phyloP scores from a whole-genome alignment of 306 rosid species.

The Inga oerstediana region DNA sequence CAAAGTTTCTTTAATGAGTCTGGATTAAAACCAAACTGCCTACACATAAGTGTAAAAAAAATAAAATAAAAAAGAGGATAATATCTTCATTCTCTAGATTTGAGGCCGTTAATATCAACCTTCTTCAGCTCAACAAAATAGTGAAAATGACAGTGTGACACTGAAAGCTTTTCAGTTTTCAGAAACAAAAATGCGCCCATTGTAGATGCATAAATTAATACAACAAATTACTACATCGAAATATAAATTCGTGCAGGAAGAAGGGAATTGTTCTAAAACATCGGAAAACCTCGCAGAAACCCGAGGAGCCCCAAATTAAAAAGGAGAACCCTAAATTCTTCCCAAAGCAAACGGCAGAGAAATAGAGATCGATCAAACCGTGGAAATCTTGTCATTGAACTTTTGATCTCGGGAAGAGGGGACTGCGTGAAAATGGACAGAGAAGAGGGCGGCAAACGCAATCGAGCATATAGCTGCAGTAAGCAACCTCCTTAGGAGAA shows the following conservation, averaged over 20 bases:
- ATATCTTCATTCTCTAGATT: background rate
- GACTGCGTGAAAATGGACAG: conserved; percentile 60
- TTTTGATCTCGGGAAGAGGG: conserved; percentile 58
- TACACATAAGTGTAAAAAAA: conserved; percentile 9
- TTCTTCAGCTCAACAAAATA: conserved; percentile 33
- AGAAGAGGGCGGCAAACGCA: conserved; percentile 57
- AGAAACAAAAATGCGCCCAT: conserved; percentile 15
- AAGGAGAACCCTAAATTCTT: conserved; percentile 31
- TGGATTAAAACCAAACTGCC: background rate
- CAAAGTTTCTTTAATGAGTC: conserved; percentile 13
- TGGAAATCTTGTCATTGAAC: conserved; percentile 69
- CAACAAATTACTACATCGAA: background rate
- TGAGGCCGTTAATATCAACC: conserved; percentile 12
- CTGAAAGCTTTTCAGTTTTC: background rate
- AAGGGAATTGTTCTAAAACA: conserved; percentile 1
- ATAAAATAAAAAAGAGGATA: background rate
- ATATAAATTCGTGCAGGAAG: background rate
- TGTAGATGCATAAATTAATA: background rate
- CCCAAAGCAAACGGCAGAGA: background rate
- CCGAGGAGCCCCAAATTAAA: background rate
- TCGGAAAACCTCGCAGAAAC: conserved; percentile 10
- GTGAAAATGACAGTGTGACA: conserved; percentile 13
- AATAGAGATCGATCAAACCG: conserved; percentile 46
- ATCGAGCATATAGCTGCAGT: conserved; percentile 62
- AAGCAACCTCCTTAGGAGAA: conserved; percentile 61